Evolutionary conservation across 2,329 filamentous ascomycete genomes (phyloP), one percentile per base, ranked within the genome.

Genomic region (Diaporthe batatas): DNA sequence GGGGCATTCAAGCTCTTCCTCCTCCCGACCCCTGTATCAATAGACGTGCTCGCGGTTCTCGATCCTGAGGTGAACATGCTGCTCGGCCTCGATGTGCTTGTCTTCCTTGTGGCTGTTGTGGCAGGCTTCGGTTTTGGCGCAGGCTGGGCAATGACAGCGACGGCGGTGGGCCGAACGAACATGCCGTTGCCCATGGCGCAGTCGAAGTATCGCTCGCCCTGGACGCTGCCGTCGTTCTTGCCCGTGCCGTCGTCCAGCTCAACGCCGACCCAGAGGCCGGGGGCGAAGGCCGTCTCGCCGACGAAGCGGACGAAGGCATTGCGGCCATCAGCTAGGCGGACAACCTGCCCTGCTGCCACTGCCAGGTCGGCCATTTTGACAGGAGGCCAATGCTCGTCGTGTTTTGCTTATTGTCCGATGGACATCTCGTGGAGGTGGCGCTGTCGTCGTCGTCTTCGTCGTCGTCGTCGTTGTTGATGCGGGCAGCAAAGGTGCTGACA

Each of bases 211-310:
- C 94, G 88, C 80, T 94, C 90, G 75, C 94, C 95, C 81, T 96
- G 90, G 59, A 98, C 94, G 71, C 93, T 92, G 76, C 96, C 96
- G 87, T 98, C 94, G 78, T 98, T 98, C 86, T 98, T 98, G 42
- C 96, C 96, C 25, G 89, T 90, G 69, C 91, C 86, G 59, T 94
- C 92, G 68, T 94, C 91, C 72, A 98, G 89, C 85, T 98, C 95
- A 73, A 98, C 90, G 76, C 96, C 96, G 73, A 98, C 87, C 94
- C 95, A 98, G 75, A 93, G 91, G 75, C 95, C 96, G 7, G 88
- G 85, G 72, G 94, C 91, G 83, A 98, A 98, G 77, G 89, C 86
- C 49, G 96, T 94, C 71, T 88, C 85, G 78, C 96, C 96, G 74
- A 94, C 86, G 83, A 94, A 99, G 78, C 94, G 94, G 76, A 99